These are phyloP conservation scores for Rhizophora apiculata DNA, from an alignment of 345 rosid species.

Conservation along the genomic window DNA sequence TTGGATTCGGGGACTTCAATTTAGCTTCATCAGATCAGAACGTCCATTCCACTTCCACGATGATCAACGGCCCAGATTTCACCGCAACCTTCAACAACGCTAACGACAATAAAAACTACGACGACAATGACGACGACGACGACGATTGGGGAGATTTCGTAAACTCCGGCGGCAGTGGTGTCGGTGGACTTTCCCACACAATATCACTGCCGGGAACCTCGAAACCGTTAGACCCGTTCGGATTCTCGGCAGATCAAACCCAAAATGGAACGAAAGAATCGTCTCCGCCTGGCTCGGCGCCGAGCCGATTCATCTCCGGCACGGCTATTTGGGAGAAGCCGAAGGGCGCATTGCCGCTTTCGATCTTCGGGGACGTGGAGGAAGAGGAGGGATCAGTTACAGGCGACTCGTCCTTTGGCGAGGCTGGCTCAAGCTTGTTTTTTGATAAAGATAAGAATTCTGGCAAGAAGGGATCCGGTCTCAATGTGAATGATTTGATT, in stretches of 20 bases:
- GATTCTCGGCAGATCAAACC: conserved; percentile 20
- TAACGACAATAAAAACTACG: too few relatives aligned
- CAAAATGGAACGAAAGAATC: neutral
- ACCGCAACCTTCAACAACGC: conserved; percentile 4
- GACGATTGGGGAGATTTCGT: conserved; percentile 88
- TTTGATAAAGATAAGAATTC: conserved; percentile 23
- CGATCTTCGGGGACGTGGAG: conserved; percentile 66
- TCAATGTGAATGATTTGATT: conserved; percentile 37
- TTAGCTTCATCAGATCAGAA: conserved; percentile 26
- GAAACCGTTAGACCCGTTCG: conserved; percentile 11
- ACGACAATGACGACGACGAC: conserved; percentile 23
- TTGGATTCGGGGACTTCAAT: conserved; percentile 49
- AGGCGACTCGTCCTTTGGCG: conserved; percentile 25
- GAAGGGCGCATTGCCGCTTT: conserved; percentile 74
- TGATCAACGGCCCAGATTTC: conserved; percentile 37
- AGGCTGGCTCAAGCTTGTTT: conserved; percentile 23
- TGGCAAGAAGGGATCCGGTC: conserved; percentile 23
- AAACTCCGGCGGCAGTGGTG: conserved; percentile 20
- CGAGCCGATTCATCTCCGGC: conserved; percentile 32
- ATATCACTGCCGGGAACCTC: conserved; percentile 26
- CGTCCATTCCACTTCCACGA: conserved; percentile 1
- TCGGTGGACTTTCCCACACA: conserved; percentile 16
- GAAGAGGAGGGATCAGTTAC: conserved; percentile 39
- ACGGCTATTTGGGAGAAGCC: conserved; percentile 39
- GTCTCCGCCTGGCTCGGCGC: conserved; percentile 28